Percentiles rank a stretch among this genome's conserved stretches.
These are phyloP conservation scores for Lentithecium fluviatile DNA, from an alignment of 495 filamentous ascomycete species.

Conservation along the genomic window DNA sequence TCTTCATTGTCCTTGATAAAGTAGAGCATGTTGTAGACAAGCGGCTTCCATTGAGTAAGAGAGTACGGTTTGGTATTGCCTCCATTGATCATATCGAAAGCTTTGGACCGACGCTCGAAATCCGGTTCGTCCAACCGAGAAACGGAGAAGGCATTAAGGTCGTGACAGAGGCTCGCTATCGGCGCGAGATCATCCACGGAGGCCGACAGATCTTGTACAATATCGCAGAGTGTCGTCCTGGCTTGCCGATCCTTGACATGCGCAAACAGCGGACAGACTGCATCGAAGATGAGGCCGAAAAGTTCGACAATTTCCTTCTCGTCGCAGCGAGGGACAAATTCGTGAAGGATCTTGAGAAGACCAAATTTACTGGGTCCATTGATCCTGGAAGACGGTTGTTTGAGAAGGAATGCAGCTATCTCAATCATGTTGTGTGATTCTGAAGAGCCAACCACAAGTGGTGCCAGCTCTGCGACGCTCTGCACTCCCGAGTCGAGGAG, in stretches of 20 bases:
- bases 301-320: slow-evolving; percentile 56
- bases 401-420: slow-evolving; percentile 75
- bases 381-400: slow-evolving; percentile 77
- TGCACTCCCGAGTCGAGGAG: slow-evolving; percentile 75
- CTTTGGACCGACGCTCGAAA: slow-evolving; percentile 74
- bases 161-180: slow-evolving; percentile 68
- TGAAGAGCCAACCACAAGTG: slow-evolving; percentile 65
- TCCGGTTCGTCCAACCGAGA: slow-evolving; percentile 77
- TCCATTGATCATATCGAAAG: slow-evolving; percentile 72
- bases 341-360: slow-evolving; percentile 69
- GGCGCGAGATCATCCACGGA: slow-evolving; percentile 59
- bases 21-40: slow-evolving; percentile 86
- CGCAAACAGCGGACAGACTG: slow-evolving; percentile 72
- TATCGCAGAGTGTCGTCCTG: slow-evolving; percentile 66
- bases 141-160: slow-evolving; percentile 72
- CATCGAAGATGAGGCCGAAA: slow-evolving; percentile 58
- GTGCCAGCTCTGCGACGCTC: slow-evolving; percentile 69
- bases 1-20: slow-evolving; percentile 86
- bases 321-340: slow-evolving; percentile 66
- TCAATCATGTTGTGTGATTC: slow-evolving; percentile 71
- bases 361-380: slow-evolving; percentile 79
- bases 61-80: slow-evolving; percentile 53
- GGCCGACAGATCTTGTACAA: slow-evolving; percentile 66
- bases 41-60: slow-evolving; percentile 82
- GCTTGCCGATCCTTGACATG: slow-evolving; percentile 80